These are phyloP conservation scores for Saccharomycopsis guyanensis DNA, from an alignment of 805 yeast species.

Conservation along the genomic window DNA sequence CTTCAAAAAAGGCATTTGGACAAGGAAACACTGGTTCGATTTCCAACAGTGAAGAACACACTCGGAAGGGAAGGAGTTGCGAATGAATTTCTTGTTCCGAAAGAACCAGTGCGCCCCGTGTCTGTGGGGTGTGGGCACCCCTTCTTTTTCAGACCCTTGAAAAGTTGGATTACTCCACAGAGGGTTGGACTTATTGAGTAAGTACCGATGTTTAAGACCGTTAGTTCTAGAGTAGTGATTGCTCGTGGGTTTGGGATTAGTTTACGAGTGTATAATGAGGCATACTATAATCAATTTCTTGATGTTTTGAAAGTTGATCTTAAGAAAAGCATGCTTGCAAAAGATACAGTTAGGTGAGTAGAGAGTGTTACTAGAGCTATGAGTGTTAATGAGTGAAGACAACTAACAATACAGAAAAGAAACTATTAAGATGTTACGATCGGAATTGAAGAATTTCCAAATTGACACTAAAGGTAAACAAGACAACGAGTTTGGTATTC, in stretches of 20 bases:
- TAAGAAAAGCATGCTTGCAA: constrained; percentile 19
- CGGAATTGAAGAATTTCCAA: constrained; percentile 38
- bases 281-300: constrained; percentile 15
- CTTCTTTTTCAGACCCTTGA: too few relatives aligned
- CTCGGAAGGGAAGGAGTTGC: too few relatives aligned
- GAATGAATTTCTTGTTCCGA: too few relatives aligned
- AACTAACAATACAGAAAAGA: constrained; percentile 27
- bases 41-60: too few relatives aligned
- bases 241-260: constrained; percentile 1
- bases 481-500: constrained; percentile 31
- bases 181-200: too few relatives aligned
- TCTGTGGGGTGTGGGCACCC: too few relatives aligned
- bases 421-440: constrained; percentile 36
- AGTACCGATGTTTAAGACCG: background rate
- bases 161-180: too few relatives aligned
- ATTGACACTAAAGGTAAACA: constrained; percentile 31
- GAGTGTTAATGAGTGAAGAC: too few relatives aligned
- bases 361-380: too few relatives aligned
- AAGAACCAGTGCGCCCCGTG: too few relatives aligned
- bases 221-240: background rate
- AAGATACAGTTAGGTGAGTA: constrained; percentile 14
- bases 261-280: background rate
- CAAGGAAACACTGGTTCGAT: too few relatives aligned
- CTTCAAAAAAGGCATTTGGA: background rate
- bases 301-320: constrained; percentile 16